Base-by-base conservation (phyloP, 352 stramenopile species). In the Elongisporangium undulatum region DNA sequence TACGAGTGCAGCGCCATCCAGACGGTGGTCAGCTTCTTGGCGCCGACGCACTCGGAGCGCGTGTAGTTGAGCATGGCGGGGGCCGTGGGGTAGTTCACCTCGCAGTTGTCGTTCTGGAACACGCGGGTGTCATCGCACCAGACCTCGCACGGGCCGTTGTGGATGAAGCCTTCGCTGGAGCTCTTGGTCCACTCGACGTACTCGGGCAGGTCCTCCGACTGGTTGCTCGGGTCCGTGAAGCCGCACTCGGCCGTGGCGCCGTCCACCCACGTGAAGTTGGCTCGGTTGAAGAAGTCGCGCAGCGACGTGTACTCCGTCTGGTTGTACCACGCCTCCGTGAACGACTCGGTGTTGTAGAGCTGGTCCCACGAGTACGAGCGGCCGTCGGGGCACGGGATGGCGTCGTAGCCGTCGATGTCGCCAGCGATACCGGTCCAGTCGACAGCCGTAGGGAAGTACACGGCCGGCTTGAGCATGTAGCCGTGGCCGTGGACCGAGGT, bases 1-100 rank as follows among this genome's bases (percentile, higher is more conserved):
- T 69, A 20, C 13, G 67, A 62, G 51, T 85, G 72, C 63, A 82
- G 74, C 5, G 66, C 68, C 38, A 87, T 63, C 79, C 79, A 89
- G 65, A 77, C 82, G 49, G 80, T 73, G 1, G 72, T 82, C 10
- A 87, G 62, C 0, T 67, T 58, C 45, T 70, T 75, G 21, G 70
- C 74, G 34, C 63, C 58, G 52, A 48, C 62, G 50, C 75, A 85
- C 21, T 71, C 60, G 10, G 72, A 66, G 15, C 34, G 34, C 34
- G 62, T 68, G 53, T 80, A 62, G 55, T 82, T 82, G 23, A 65
- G 63, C 12, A 85, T 20, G 45, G 68, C 59, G 23, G 68, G 62
- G 19, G 56, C 63, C 16, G 51, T 29, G 51, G 63, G 67, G 51
- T 76, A 87, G 29, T 61, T 69, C 49, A 55, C 19, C 4, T 66